phyloP scores from a whole-genome alignment of 129 eudicot species.

The Saposhnikovia divaricata region DNA sequence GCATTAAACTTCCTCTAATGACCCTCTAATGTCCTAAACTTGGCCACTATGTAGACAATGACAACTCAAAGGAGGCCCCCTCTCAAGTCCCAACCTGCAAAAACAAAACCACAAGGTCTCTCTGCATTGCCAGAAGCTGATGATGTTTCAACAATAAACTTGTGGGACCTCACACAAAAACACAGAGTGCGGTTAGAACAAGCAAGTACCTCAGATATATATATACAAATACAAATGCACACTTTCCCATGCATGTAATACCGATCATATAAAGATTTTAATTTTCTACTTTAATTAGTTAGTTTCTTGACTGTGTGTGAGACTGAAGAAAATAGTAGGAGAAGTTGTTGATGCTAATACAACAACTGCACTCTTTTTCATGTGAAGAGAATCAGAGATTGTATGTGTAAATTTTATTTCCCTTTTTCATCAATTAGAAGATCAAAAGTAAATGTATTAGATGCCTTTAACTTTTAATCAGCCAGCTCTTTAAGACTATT shows the following conservation, averaged over 20 bases:
- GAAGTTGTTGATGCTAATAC: conserved; percentile 22
- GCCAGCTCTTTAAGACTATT: conserved; percentile 89
- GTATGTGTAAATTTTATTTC: conserved; percentile 17
- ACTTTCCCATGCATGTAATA: conserved; percentile 43
- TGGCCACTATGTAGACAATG: conserved; percentile 18
- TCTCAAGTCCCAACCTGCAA: neutral
- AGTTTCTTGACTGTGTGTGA: conserved; percentile 3
- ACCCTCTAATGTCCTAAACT: conserved; percentile 30
- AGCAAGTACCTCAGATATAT: conserved; percentile 8
- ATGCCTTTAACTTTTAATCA: conserved; percentile 61
- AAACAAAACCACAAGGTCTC: neutral
- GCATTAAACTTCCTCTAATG: too few relatives aligned
- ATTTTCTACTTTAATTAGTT: neutral
- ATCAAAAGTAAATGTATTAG: conserved; percentile 43
- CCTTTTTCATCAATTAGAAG: conserved; percentile 50
- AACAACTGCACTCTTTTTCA: conserved; percentile 77
- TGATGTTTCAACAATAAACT: neutral
- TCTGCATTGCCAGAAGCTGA: conserved; percentile 2
- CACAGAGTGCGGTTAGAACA: neutral
- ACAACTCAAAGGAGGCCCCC: conserved; percentile 38
- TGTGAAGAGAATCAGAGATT: conserved; percentile 22
- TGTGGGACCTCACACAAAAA: conserved; percentile 14
- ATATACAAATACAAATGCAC: conserved; percentile 35
- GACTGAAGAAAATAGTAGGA: neutral
- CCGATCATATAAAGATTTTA: neutral